Base-by-base conservation (phyloP, 1,284 basidiomycete genomes). In the Cryptococcus deneoformans region DNA sequence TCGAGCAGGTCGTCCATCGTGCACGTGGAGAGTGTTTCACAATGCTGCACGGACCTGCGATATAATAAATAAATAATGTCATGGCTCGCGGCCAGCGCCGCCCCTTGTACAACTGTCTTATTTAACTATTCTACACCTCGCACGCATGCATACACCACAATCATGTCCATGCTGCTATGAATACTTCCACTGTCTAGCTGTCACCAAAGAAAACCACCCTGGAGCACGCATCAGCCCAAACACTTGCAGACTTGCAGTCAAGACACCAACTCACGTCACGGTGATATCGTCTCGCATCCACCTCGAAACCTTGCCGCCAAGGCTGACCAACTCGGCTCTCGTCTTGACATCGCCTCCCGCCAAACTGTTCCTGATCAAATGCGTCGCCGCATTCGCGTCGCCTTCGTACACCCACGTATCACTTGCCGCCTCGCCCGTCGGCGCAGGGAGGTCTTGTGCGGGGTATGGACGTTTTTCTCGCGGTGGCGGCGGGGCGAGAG, bases 301-400 rank as follows among this genome's bases (percentile, higher is more conserved):
- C 71, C 91, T 83, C 56, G 87, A 85, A 62, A 85, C 79, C 37
- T 92, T 90, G 5, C 90, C 83, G 24, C 91, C 90, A 57, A 99
- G 90, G 71, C 91, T 94, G 69, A 98, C 79, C 62, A 89, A 70
- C 71, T 84, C 84, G 24, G 86, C 83, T 55, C 96, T 81, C 53
- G 80, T 78, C 57, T 79, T 79, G 59, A 84, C 81, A 71, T 96
- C 86, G 0, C 85, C 92, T 16, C 94, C 93, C 35, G 90, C 94
- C 58, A 98, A 85, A 11, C 92, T 91, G 71, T 99, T 99, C 62
- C 95, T 83, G 61, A 98, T 92, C 40, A 99, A 80, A 77, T 98
- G 96, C 14, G 92, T 88, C 53, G 89, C 85, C 54, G 92, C 80
- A 71, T 97, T 93, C 38, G 86, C 85, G 73, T 99, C 94, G n/a